Percentiles rank a stretch among this genome's conserved stretches.
phyloP scores from a whole-genome alignment of 2,329 filamentous ascomycete genomes.

The Chalara sp. region DNA sequence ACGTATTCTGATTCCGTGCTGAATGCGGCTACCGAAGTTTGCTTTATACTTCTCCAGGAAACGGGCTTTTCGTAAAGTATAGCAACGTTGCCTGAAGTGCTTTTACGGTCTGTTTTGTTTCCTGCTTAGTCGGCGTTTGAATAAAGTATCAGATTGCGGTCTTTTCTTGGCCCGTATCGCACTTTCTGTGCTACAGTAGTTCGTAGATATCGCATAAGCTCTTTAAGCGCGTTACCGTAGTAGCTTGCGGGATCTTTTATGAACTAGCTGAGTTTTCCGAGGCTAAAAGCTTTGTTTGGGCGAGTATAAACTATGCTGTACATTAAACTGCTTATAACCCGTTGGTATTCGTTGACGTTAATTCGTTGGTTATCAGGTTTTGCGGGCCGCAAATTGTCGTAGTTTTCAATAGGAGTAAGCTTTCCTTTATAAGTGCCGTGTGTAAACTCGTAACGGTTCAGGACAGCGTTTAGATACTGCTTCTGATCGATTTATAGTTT shows the following conservation, averaged over 20 bases:
- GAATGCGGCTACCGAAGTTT: slow-evolving; percentile 6
- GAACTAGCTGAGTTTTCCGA: background rate
- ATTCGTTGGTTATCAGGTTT: background rate
- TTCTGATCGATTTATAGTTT: background rate
- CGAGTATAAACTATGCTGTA: background rate
- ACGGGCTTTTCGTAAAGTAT: slow-evolving; percentile 3
- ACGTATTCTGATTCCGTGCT: slow-evolving; percentile 14
- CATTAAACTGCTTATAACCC: background rate
- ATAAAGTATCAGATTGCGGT: background rate
- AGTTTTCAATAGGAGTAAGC: no score
- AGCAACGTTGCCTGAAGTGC: slow-evolving; percentile 6
- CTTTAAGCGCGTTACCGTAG: background rate
- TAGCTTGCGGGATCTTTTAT: background rate
- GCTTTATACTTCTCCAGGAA: slow-evolving; percentile 9
- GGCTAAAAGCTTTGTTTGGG: background rate
- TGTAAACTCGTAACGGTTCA: background rate
- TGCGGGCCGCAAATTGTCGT: no score
- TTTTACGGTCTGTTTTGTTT: background rate
- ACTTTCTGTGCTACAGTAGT: background rate
- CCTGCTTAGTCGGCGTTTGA: background rate
- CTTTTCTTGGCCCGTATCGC: background rate
- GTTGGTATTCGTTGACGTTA: background rate
- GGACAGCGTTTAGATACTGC: background rate
- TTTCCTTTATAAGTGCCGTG: background rate
- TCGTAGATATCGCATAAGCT: background rate